Conservation (phyloP, 345 rosid species). For the Eucalyptus sp. region DNA sequence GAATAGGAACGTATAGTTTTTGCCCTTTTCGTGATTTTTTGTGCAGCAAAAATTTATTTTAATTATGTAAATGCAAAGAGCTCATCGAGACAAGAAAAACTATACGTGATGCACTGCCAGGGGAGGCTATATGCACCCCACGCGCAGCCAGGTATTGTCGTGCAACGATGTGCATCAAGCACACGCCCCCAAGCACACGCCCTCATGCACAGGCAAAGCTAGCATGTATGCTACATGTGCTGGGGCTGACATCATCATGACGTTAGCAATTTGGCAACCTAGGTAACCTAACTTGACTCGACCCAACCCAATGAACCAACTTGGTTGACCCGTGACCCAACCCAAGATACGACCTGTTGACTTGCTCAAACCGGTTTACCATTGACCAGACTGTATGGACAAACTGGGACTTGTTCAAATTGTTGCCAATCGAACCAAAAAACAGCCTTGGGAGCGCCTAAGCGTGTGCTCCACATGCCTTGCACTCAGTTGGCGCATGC, state of each 20-base stretch:
- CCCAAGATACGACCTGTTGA: too few species aligned
- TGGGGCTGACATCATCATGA: too few species aligned
- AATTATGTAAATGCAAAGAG: too few species aligned
- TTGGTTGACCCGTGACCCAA: too few species aligned
- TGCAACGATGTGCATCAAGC: accelerated
- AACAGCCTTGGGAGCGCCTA: accelerated
- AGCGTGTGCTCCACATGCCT: accelerated
- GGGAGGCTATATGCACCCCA: too few species aligned
- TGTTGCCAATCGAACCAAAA: accelerated
- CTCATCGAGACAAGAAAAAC: too few species aligned
- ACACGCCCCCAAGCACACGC: accelerated
- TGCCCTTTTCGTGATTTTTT: too few species aligned
- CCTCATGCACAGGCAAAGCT: accelerated
- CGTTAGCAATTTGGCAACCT: accelerated
- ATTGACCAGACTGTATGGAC: too few species aligned
- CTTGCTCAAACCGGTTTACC: accelerated
- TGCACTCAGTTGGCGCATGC: too few species aligned
- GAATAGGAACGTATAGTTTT: too few species aligned
- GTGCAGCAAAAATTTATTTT: too few species aligned
- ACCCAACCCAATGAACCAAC: too few species aligned
- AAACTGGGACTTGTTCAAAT: accelerated
- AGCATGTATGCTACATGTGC: accelerated
- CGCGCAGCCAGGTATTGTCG: accelerated
- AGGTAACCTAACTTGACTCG: accelerated
- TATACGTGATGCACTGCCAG: accelerated